phyloP scores from a whole-genome alignment of 768 basidiomycete genomes.

The Lentinula edodes region DNA sequence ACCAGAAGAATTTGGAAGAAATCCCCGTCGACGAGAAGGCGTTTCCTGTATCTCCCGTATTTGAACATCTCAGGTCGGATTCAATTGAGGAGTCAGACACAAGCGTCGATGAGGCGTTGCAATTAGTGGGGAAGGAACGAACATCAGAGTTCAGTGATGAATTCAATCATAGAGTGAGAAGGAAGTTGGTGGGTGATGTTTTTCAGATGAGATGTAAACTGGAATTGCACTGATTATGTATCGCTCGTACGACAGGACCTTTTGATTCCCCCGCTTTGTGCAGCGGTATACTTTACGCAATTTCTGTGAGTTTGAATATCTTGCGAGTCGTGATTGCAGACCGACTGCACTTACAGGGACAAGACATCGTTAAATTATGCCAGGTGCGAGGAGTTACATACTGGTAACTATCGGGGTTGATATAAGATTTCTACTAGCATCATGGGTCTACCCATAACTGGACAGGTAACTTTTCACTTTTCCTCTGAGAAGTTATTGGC shows the following conservation, averaged over 20 bases:
- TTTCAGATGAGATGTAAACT: background rate
- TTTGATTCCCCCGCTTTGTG: slow-evolving; percentile 50
- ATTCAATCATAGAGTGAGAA: slow-evolving; percentile 48
- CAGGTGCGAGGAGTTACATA: slow-evolving; percentile 29
- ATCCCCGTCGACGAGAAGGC: background rate
- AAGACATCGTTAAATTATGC: slow-evolving; percentile 70
- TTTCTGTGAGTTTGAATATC: slow-evolving; percentile 40
- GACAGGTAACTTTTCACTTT: slow-evolving; percentile 36
- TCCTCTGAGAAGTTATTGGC: background rate
- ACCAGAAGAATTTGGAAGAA: background rate
- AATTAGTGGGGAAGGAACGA: slow-evolving; percentile 50
- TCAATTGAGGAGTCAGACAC: slow-evolving; percentile 36
- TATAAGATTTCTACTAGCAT: slow-evolving; percentile 28
- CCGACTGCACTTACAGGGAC: slow-evolving; percentile 33
- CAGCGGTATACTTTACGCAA: slow-evolving; percentile 65
- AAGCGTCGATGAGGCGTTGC: slow-evolving; percentile 47
- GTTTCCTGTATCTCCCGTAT: background rate
- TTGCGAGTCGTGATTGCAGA: background rate
- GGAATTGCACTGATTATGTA: background rate
- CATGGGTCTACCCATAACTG: slow-evolving; percentile 62
- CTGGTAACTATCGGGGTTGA: background rate
- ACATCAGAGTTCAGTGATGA: slow-evolving; percentile 53
- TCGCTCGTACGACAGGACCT: slow-evolving; percentile 29
- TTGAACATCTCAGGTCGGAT: slow-evolving; percentile 14
- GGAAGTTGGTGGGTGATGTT: slow-evolving; percentile 44